Conservation (phyloP, 2,329 filamentous ascomycete species). For the Ophiostoma tasmaniense region DNA sequence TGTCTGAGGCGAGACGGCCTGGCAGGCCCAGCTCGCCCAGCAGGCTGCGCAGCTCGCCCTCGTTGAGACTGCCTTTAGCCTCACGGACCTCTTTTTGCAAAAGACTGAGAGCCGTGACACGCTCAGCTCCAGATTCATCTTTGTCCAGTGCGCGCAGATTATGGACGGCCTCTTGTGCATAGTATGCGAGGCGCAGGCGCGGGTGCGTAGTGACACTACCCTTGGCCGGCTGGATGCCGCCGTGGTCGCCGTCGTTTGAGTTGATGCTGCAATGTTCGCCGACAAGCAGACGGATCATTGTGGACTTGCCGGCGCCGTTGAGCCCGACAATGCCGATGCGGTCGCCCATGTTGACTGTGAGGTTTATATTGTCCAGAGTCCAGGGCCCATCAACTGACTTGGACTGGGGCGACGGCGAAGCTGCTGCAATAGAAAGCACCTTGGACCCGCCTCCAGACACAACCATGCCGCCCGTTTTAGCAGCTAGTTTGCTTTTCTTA, state of each 20-base stretch:
- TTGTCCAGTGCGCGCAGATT: background rate
- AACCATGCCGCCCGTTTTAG: background rate
- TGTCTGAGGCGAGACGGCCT: conserved; percentile 59
- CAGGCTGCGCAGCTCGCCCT: background rate
- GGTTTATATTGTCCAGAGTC: background rate
- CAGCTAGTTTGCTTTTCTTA: background rate
- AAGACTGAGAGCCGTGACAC: background rate
- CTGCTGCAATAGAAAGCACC: background rate
- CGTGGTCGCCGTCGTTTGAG: background rate
- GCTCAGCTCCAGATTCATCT: background rate
- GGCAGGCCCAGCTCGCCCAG: background rate
- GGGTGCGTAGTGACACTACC: background rate
- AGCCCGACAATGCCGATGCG: conserved; percentile 51
- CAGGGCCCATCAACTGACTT: background rate
- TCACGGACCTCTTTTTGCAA: background rate
- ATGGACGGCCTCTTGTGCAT: background rate
- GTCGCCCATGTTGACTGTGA: background rate
- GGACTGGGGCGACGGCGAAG: background rate
- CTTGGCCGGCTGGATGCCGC: background rate
- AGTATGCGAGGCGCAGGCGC: background rate
- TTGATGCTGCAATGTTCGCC: background rate
- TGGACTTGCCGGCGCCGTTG: conserved; percentile 77
- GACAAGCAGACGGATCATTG: conserved; percentile 48
- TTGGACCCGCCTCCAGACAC: background rate
- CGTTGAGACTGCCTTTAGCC: background rate